These are phyloP conservation scores for Phytophthora pistaciae DNA, from an alignment of 352 stramenopile species.

Conservation along the genomic window DNA sequence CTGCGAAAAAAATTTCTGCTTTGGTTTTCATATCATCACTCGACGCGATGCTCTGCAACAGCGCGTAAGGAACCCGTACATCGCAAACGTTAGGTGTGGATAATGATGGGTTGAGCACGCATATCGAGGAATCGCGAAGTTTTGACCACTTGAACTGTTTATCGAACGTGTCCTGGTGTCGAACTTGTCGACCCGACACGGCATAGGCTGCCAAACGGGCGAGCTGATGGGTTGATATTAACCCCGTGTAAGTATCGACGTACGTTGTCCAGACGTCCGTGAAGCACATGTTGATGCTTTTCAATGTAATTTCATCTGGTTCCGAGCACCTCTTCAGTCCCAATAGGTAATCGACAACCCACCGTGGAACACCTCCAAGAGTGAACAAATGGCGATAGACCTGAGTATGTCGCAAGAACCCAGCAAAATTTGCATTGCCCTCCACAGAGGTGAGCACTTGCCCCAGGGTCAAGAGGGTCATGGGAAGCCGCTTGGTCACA, in stretches of 20 bases:
- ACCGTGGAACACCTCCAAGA: conserved; percentile 24
- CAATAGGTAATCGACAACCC: conserved; percentile 18
- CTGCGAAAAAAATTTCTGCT: too few species aligned
- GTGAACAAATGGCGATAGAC: conserved; percentile 11
- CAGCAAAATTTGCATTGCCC: conserved; percentile 10
- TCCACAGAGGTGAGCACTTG: neutral
- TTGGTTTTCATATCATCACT: too few species aligned
- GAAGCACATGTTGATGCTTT: conserved; percentile 12
- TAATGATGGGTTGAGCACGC: neutral
- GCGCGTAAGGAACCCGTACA: neutral
- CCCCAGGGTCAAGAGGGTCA: neutral
- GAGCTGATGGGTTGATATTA: neutral
- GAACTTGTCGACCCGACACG: neutral
- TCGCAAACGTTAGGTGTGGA: neutral
- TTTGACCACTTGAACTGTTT: neutral
- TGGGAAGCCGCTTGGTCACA: neutral
- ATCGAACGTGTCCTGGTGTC: neutral
- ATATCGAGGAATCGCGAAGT: neutral
- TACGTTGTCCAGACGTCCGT: conserved; percentile 4
- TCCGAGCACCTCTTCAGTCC: neutral
- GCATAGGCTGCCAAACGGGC: neutral
- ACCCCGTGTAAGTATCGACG: neutral
- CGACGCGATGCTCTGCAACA: neutral
- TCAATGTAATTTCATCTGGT: neutral
- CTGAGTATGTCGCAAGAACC: neutral